These are phyloP conservation scores for Globisporangium abappressorium DNA, from an alignment of 352 stramenopile species.

Conservation along the genomic window DNA sequence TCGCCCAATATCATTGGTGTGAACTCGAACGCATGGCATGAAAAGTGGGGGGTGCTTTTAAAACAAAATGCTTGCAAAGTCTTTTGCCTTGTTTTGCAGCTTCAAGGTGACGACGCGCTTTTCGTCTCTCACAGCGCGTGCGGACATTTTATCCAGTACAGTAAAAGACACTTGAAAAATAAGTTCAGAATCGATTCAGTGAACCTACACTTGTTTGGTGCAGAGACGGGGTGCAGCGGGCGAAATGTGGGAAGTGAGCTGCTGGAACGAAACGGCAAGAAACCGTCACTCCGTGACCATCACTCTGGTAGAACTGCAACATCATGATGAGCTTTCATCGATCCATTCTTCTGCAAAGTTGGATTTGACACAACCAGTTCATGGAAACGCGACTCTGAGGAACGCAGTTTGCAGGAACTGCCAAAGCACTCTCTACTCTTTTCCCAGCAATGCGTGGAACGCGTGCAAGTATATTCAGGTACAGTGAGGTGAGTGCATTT, in stretches of 20 bases:
- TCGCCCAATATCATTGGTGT: neutral
- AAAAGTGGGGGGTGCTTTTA: neutral
- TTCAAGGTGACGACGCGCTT: slow-evolving; percentile 4
- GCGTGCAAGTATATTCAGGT: no score
- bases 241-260: neutral
- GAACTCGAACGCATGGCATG: neutral
- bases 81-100: neutral
- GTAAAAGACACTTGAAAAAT: neutral
- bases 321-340: neutral
- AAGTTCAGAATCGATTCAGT: slow-evolving; percentile 15
- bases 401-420: neutral
- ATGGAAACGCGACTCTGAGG: neutral
- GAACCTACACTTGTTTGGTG: neutral
- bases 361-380: neutral
- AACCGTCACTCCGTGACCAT: neutral
- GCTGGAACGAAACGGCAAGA: slow-evolving; percentile 1
- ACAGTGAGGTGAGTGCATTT: no score
- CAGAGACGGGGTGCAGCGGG: neutral
- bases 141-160: neutral
- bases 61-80: neutral
- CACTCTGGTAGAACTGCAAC: neutral
- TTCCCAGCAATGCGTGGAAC: no score
- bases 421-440: no score
- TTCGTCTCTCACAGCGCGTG: neutral
- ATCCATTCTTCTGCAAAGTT: neutral